These are phyloP conservation scores for Tubosaeta sp. DNA, from an alignment of 768 basidiomycete species.

Conservation along the genomic window DNA sequence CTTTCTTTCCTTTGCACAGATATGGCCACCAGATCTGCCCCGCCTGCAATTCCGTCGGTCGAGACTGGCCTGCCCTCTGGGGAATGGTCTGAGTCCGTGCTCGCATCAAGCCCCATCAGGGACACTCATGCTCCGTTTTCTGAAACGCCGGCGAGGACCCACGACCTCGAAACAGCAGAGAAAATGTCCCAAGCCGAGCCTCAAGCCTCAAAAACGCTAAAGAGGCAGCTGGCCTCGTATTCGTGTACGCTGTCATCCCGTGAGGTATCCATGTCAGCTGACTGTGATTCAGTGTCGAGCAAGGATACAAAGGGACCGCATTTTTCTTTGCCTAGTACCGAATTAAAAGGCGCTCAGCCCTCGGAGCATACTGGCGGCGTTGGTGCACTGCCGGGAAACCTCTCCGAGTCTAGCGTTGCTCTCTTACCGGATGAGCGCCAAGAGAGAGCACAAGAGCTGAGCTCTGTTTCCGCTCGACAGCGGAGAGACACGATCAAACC, in stretches of 20 bases:
- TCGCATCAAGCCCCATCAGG: conserved; percentile 5
- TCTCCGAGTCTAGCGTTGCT: conserved; percentile 44
- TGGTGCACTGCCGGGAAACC: conserved; percentile 46
- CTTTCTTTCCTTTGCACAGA: neutral
- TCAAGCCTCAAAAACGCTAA: neutral
- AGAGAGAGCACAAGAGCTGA: conserved; percentile 7
- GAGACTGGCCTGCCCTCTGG: conserved; percentile 16
- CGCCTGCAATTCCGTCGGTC: conserved; percentile 16
- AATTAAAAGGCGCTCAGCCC: conserved; percentile 31
- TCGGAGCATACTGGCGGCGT: conserved; percentile 36
- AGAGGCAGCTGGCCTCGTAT: conserved; percentile 2
- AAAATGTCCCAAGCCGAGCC: neutral
- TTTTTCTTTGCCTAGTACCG: conserved; percentile 35
- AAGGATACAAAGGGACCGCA: neutral
- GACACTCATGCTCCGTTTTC: conserved; percentile 4
- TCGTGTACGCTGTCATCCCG: conserved; percentile 7
- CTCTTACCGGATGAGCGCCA: conserved; percentile 45
- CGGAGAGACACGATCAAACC: conserved; percentile 19
- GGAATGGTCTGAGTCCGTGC: conserved; percentile 18
- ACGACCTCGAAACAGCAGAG: neutral
- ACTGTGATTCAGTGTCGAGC: conserved; percentile 8
- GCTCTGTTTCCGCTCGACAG: conserved; percentile 2
- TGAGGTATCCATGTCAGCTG: neutral
- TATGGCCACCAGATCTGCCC: conserved; percentile 9
- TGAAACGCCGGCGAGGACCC: neutral